phyloP scores from a whole-genome alignment of 2,329 filamentous ascomycete species.

The Stagonosporopsis vannaccii region DNA sequence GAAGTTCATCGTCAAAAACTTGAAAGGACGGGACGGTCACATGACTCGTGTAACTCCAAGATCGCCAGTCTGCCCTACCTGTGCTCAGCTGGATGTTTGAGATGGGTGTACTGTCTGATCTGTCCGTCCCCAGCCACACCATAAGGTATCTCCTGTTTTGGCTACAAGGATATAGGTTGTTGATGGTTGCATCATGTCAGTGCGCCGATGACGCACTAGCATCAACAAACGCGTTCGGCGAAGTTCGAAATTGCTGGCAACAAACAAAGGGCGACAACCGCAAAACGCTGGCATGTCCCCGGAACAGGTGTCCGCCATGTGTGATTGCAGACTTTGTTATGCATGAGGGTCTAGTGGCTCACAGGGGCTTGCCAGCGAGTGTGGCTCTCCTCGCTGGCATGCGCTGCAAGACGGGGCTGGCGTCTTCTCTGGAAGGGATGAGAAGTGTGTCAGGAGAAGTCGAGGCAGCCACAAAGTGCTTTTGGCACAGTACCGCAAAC shows the following conservation, averaged over 20 bases:
- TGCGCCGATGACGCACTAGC: conserved; percentile 19
- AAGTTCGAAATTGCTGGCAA: conserved; percentile 14
- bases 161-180: background rate
- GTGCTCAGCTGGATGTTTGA: background rate
- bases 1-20: background rate
- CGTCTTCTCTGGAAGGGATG: background rate
- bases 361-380: conserved; percentile 3
- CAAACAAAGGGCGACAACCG: conserved; percentile 12
- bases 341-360: background rate
- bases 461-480: background rate
- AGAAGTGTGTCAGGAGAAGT: background rate
- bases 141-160: background rate
- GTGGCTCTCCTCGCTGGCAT: background rate
- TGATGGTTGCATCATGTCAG: conserved; percentile 19
- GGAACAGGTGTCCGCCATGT: background rate
- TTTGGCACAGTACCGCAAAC: background rate
- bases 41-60: background rate
- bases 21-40: conserved; percentile 1
- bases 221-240: conserved; percentile 22
- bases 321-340: conserved; percentile 1
- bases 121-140: background rate
- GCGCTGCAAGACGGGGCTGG: conserved; percentile 8
- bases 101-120: background rate
- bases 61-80: background rate
- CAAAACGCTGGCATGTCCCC: conserved; percentile 5